Percentiles rank a stretch among this genome's conserved stretches.
These are phyloP conservation scores for Aspergillus phoenicis DNA, from an alignment of 2,329 filamentous ascomycete species.

Conservation along the genomic window DNA sequence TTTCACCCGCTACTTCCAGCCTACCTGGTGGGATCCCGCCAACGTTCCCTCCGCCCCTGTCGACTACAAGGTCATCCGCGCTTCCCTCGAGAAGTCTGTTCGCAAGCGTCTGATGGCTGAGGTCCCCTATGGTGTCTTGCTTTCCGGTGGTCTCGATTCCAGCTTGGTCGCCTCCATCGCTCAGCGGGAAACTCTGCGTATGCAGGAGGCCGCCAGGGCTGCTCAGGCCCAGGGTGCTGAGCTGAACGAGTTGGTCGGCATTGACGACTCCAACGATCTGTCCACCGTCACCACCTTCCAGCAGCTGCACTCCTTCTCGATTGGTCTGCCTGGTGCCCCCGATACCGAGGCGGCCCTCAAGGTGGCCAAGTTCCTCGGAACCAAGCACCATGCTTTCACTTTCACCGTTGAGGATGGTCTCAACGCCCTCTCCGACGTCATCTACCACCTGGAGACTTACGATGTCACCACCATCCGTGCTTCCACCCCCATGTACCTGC, in stretches of 20 bases:
- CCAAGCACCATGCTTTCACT: slow-evolving; percentile 96
- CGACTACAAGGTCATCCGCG: slow-evolving; percentile 79
- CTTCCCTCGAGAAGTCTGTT: slow-evolving; percentile 84
- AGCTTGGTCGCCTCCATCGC: slow-evolving; percentile 94
- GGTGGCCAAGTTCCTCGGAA: slow-evolving; percentile 95
- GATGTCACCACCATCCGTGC: slow-evolving; percentile 98
- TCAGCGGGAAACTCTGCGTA: slow-evolving; percentile 82
- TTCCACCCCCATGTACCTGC: slow-evolving; percentile 96
- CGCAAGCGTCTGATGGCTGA: slow-evolving; percentile 98
- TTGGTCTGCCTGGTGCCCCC: slow-evolving; percentile 88
- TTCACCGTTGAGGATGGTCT: slow-evolving; percentile 98
- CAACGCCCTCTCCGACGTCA: slow-evolving; percentile 94
- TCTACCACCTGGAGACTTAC: slow-evolving; percentile 96
- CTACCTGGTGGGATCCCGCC: slow-evolving; percentile 84
- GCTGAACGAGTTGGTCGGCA: slow-evolving; percentile 74
- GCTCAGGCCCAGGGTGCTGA: slow-evolving; percentile 46
- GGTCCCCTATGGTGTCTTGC: slow-evolving; percentile 92
- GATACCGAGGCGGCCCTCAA: slow-evolving; percentile 90
- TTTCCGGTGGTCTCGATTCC: slow-evolving; percentile 94
- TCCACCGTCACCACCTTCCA: slow-evolving; percentile 89
- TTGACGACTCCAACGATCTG: slow-evolving; percentile 88
- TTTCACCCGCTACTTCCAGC: slow-evolving; percentile 85
- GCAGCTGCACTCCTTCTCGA: slow-evolving; percentile 98
- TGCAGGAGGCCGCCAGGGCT: slow-evolving; percentile 64
- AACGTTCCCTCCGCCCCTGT: slow-evolving; percentile 78